Evolutionary conservation across 75 land plant species (phyloP).

Genomic region (Pseudotsuga menziesii): DNA sequence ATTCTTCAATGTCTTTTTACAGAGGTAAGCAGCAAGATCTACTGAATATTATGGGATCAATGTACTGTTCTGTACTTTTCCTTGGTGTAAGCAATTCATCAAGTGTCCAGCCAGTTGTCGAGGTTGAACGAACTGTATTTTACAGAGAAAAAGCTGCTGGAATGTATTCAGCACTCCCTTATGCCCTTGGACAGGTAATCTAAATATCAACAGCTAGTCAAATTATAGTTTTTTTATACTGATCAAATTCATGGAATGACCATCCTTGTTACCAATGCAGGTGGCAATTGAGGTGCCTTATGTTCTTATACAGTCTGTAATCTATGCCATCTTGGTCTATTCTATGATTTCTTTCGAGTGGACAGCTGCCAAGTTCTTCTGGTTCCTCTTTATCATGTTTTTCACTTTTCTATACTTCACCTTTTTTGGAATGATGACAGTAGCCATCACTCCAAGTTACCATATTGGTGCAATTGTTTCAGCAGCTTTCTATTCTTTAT

Average conservation of each 20-base stretch:
- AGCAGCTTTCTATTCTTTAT: slow-evolving; percentile 64
- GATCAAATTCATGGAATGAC: neutral
- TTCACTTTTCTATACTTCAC: slow-evolving; percentile 82
- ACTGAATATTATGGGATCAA: slow-evolving; percentile 68
- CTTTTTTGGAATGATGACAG: slow-evolving; percentile 90
- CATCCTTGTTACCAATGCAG: slow-evolving; percentile 14
- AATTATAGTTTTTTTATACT: neutral
- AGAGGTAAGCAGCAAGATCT: slow-evolving; percentile 58
- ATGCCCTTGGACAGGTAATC: slow-evolving; percentile 79
- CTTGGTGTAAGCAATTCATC: slow-evolving; percentile 64
- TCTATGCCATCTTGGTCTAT: slow-evolving; percentile 23
- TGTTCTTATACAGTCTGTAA: slow-evolving; percentile 17
- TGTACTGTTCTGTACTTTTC: slow-evolving; percentile 75
- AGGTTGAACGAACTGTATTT: slow-evolving; percentile 73
- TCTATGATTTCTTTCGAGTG: slow-evolving; percentile 79
- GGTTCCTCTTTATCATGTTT: slow-evolving; percentile 74
- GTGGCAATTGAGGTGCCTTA: slow-evolving; percentile 36
- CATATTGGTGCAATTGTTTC: slow-evolving; percentile 71
- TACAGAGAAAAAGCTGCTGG: slow-evolving; percentile 88
- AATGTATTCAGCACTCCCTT: slow-evolving; percentile 79
- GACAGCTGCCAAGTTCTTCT: slow-evolving; percentile 73
- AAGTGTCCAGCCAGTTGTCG: slow-evolving; percentile 73
- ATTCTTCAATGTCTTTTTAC: slow-evolving; percentile 41
- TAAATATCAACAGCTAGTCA: too few species aligned
- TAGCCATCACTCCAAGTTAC: slow-evolving; percentile 74